These are phyloP conservation scores for Rhododendron simsii DNA, from an alignment of 148 eudicot genomes.

Conservation along the genomic window DNA sequence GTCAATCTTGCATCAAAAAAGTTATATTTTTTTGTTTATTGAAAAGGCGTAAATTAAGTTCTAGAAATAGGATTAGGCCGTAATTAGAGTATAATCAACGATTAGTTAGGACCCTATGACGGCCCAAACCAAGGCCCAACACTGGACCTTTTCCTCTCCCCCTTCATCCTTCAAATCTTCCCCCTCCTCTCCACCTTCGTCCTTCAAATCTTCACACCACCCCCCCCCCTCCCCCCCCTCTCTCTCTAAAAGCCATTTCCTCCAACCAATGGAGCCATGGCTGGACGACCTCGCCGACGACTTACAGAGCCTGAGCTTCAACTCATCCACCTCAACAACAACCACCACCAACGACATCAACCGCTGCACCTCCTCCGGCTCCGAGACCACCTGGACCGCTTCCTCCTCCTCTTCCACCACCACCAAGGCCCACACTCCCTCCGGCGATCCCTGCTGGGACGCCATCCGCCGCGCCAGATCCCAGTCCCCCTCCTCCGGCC, in stretches of 20 bases:
- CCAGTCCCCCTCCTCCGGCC: conserved; percentile 10
- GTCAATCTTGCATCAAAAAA: not conserved
- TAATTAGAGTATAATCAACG: not conserved
- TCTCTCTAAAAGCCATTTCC: not conserved
- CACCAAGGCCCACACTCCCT: conserved; percentile 19
- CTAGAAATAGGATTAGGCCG: not conserved
- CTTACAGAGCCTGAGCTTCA: conserved; percentile 76
- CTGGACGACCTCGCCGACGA: conserved; percentile 61
- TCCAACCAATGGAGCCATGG: conserved; percentile 34
- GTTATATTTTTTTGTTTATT: not conserved
- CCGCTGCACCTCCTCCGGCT: conserved; percentile 62
- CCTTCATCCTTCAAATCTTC: not conserved
- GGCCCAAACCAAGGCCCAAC: conserved; percentile 2
- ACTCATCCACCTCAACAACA: conserved; percentile 54
- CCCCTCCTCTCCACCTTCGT: not conserved
- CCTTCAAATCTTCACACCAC: not conserved
- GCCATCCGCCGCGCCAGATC: conserved; percentile 30
- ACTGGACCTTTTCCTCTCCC: not conserved
- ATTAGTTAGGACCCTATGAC: not conserved
- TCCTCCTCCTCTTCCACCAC: conserved; percentile 33
- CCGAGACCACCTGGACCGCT: conserved; percentile 54
- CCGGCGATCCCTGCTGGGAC: conserved; percentile 42
- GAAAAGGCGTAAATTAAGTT: not conserved
- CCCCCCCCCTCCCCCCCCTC: not conserved
- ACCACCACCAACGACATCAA: conserved; percentile 42